A percentile compares a stretch with the other conserved stretches of the same genome.
Conservation (phyloP, 2,329 filamentous ascomycete species). For the Fusarium algeriense region DNA sequence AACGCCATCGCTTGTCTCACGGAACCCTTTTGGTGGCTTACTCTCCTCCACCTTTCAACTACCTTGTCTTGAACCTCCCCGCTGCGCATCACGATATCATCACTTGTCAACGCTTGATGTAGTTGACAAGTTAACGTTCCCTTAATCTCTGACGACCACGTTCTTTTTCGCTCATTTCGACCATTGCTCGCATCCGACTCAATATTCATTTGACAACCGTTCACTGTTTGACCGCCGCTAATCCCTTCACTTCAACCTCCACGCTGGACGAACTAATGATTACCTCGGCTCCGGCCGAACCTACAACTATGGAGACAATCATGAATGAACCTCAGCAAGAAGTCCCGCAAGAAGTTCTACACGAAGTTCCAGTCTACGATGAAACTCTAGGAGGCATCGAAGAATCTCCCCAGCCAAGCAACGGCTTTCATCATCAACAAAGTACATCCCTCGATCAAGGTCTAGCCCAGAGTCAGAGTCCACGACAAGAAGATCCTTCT, state of each 20-base stretch:
- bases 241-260: conserved; percentile 33
- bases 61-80: conserved; percentile 10
- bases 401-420: conserved; percentile 58
- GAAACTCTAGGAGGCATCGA: conserved; percentile 65
- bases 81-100: conserved; percentile 24
- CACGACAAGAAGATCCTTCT: conserved; percentile 58
- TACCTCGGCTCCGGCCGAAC: conserved; percentile 41
- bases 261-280: conserved; percentile 60
- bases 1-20: conserved; percentile 30
- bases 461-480: conserved; percentile 54
- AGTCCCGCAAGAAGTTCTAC: conserved; percentile 41
- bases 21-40: conserved; percentile 31
- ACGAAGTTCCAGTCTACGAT: conserved; percentile 56
- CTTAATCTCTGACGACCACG: conserved; percentile 29
- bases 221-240: not conserved
- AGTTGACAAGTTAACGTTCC: conserved; percentile 40
- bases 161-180: conserved; percentile 33
- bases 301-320: conserved; percentile 60
- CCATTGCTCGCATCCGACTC: conserved; percentile 16
- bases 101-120: conserved; percentile 44
- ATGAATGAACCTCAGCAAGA: conserved; percentile 47
- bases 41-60: conserved; percentile 25
- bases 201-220: not conserved
- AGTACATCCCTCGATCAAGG: conserved; percentile 65
- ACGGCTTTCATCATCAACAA: conserved; percentile 58